These are phyloP conservation scores for Thermoascus crustaceus DNA, from an alignment of 2,329 filamentous ascomycete species.

Conservation along the genomic window DNA sequence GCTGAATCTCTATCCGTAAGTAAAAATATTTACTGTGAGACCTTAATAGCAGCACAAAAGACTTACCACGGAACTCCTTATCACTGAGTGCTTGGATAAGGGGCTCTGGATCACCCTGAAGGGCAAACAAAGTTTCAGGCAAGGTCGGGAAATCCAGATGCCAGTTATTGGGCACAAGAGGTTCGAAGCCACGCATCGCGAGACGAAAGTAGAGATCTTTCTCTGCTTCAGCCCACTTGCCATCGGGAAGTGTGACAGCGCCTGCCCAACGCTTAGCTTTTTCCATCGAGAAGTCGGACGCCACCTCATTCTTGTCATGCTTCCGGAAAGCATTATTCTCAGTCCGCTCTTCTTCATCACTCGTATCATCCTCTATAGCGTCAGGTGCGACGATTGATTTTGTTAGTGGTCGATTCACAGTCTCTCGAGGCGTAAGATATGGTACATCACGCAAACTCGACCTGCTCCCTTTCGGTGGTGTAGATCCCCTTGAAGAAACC, in stretches of 20 bases:
- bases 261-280: conserved; percentile 27
- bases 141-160: conserved; percentile 46
- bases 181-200: conserved; percentile 48
- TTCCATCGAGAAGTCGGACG: conserved; percentile 22
- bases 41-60: neutral
- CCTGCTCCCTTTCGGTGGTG: neutral
- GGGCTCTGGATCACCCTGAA: conserved; percentile 29
- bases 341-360: conserved; percentile 11
- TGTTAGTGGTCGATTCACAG: conserved; percentile 8
- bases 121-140: conserved; percentile 45
- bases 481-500: neutral
- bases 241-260: conserved; percentile 31
- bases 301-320: conserved; percentile 17
- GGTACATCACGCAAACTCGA: neutral
- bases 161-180: conserved; percentile 46
- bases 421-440: conserved; percentile 7
- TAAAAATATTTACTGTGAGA: conserved; percentile 4
- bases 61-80: conserved; percentile 40
- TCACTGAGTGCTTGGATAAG: conserved; percentile 38
- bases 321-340: conserved; percentile 9
- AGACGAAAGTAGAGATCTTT: conserved; percentile 47
- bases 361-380: conserved; percentile 9
- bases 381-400: conserved; percentile 7
- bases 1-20: too few species aligned
- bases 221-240: conserved; percentile 45